Evolutionary conservation across 2,329 filamentous ascomycete genomes (phyloP), one percentile per base, ranked within the genome.

Genomic region (Cryphonectria radicalis): DNA sequence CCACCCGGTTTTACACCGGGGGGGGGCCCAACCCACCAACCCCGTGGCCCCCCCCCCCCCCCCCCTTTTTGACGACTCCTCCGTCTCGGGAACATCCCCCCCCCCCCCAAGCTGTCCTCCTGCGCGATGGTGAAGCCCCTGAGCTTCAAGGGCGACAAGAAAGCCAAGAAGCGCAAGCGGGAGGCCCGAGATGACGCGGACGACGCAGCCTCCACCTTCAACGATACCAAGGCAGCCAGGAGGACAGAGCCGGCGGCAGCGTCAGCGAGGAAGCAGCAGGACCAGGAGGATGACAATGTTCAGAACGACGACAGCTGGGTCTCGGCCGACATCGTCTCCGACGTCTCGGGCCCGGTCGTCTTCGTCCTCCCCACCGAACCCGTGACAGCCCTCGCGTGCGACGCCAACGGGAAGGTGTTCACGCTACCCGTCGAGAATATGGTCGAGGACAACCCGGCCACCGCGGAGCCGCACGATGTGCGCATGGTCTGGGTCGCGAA

Each of bases 141-240:
- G 71, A 87, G 90, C 65, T 99, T 99, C 87, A 99, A 99, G 84
- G 96, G 96, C 85, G 96, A 99, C 84, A 98, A 97, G 82, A 96
- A 96, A 84, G 84, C 89, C 98, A 98, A 86, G 66, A 73, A 73
- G 66, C 70, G 71, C 11, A 71, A 69, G 71, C 67, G 71, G 69
- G 71, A 71, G 43, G 66, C 46, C 66, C 62, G 63, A 65, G 69
- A 71, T 42, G 71, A 73, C 22, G 71, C 66, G 19, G 71, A 57
- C 43, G 69, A 22, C 42, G 66, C 43, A 89, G 94, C 80, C 98
- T 97, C 87, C 90, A 93, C 76, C 82, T 87, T 64, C 84, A 85
- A 67, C 83, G 83, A 60, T 85, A 89, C 60, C 76, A 77, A 65
- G 72, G 75, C 73, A 32, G 59, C 70, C 14, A 64, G 60, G 69